Percentiles rank a stretch among this genome's conserved stretches.
phyloP scores from a whole-genome alignment of 202 grass and related monocot species.

The Sporobolus alterniflorus region DNA sequence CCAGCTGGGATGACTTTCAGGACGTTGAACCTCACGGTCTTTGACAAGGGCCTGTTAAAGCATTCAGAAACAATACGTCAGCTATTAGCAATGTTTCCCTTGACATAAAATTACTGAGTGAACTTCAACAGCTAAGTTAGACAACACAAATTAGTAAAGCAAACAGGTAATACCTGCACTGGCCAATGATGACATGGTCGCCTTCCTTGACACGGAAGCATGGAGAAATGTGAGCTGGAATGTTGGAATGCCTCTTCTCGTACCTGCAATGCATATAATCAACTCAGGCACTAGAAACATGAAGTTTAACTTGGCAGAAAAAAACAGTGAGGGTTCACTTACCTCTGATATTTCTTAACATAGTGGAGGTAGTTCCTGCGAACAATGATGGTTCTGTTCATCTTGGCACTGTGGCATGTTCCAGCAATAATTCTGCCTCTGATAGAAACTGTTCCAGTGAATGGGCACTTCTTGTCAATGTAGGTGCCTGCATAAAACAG shows the following conservation, averaged over 20 bases:
- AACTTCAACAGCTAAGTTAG: no score
- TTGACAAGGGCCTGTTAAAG: constrained; percentile 75
- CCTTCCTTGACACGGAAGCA: constrained; percentile 95
- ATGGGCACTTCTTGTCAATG: constrained; percentile 96
- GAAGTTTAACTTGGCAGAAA: background rate
- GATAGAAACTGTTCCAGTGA: constrained; percentile 90
- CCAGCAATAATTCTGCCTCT: constrained; percentile 92
- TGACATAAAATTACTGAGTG: no score
- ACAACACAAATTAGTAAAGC: no score
- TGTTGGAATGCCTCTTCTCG: constrained; percentile 96
- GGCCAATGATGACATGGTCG: constrained; percentile 96
- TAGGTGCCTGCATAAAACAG: constrained; percentile 61
- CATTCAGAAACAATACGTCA: background rate
- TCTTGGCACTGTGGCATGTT: constrained; percentile 93
- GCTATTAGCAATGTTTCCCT: background rate
- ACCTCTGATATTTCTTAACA: constrained; percentile 97
- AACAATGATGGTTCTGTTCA: constrained; percentile 97
- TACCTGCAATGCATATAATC: constrained; percentile 49
- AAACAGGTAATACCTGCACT: constrained; percentile 73
- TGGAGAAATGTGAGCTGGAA: constrained; percentile 83
- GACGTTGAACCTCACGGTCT: constrained; percentile 97
- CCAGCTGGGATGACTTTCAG: constrained; percentile 96
- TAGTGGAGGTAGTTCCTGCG: constrained; percentile 96
- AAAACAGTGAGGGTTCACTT: background rate
- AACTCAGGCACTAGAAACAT: background rate